phyloP scores from a whole-genome alignment of 73 alveolate genomes.

The Uronychia binucleata region DNA sequence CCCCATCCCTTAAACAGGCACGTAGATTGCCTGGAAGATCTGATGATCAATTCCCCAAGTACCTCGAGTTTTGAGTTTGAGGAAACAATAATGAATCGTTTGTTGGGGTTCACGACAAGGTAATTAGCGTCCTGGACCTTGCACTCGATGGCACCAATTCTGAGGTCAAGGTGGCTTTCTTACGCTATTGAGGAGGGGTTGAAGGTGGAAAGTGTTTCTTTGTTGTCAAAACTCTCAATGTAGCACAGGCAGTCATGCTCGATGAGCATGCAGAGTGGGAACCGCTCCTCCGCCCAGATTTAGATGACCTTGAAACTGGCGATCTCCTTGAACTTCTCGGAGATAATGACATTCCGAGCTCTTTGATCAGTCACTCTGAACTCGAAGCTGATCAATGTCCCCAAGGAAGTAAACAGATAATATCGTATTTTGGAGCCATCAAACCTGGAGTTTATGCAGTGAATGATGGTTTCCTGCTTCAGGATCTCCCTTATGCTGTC shows the following conservation, averaged over 20 bases:
- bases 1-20: background rate
- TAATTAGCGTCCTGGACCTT: slow-evolving; percentile 36
- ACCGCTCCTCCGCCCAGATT: slow-evolving; percentile 37
- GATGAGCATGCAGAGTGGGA: slow-evolving; percentile 55
- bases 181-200: background rate
- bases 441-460: too few relatives aligned
- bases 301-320: slow-evolving; percentile 43
- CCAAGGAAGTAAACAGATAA: too few relatives aligned
- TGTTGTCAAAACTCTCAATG: slow-evolving; percentile 11
- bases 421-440: too few relatives aligned
- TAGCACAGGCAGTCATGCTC: slow-evolving; percentile 64
- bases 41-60: background rate
- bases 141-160: slow-evolving; percentile 58
- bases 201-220: background rate
- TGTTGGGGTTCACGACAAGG: slow-evolving; percentile 24
- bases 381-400: background rate
- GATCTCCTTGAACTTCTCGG: slow-evolving; percentile 38
- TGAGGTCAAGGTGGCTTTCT: slow-evolving; percentile 1
- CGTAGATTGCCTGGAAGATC: background rate
- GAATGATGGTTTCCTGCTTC: too few relatives aligned
- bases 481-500: too few relatives aligned
- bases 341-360: background rate
- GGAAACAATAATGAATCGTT: background rate
- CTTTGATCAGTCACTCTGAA: background rate
- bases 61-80: background rate